Evolutionary conservation across 2,329 filamentous ascomycete genomes (phyloP).

Genomic region (Mycosphaerella sp.): DNA sequence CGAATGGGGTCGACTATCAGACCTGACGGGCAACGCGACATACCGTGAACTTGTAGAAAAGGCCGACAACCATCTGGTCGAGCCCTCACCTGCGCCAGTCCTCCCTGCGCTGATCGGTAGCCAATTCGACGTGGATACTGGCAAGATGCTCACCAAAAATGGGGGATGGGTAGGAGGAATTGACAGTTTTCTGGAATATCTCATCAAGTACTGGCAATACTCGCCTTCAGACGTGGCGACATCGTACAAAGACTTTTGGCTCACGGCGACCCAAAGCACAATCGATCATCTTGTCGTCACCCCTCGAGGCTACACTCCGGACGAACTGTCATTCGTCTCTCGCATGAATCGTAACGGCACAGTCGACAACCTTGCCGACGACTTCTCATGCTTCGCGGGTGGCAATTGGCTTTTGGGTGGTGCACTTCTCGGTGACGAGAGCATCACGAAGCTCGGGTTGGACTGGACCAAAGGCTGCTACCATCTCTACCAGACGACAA

Average conservation of each 20-base stretch:
- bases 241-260: slow-evolving; percentile 27
- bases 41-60: slow-evolving; percentile 13
- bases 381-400: slow-evolving; percentile 32
- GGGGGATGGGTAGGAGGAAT: slow-evolving; percentile 32
- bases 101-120: slow-evolving; percentile 29
- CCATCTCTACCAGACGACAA: slow-evolving; percentile 32
- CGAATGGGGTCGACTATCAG: slow-evolving; percentile 25
- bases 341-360: slow-evolving; percentile 10
- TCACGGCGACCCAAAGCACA: slow-evolving; percentile 29
- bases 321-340: slow-evolving; percentile 21
- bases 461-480: slow-evolving; percentile 30
- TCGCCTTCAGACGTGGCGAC: slow-evolving; percentile 19
- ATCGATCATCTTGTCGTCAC: slow-evolving; percentile 28
- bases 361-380: slow-evolving; percentile 19
- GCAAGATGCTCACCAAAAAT: slow-evolving; percentile 26
- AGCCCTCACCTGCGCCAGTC: slow-evolving; percentile 11
- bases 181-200: slow-evolving; percentile 32
- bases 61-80: slow-evolving; percentile 13
- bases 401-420: slow-evolving; percentile 31
- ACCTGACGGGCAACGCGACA: slow-evolving; percentile 22
- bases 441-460: slow-evolving; percentile 27
- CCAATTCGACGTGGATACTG: slow-evolving; percentile 21
- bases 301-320: slow-evolving; percentile 26
- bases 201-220: slow-evolving; percentile 33
- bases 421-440: slow-evolving; percentile 21